phyloP scores from a whole-genome alignment of 1,139 yeast genomes.

The Debaryomycetaceae sp. region DNA sequence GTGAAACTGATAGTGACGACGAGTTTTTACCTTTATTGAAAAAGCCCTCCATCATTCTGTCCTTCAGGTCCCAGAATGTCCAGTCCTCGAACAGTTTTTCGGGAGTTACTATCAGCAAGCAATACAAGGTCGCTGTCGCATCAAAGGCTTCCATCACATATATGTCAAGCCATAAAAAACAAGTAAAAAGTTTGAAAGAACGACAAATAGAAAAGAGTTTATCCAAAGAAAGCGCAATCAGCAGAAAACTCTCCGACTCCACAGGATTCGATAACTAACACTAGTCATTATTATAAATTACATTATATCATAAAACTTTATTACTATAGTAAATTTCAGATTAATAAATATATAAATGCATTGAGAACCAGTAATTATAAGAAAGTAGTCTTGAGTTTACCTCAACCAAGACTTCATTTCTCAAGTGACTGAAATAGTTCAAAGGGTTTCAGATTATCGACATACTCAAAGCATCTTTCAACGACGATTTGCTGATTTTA shows the following conservation, averaged over 20 bases:
- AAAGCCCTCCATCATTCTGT: constrained; percentile 46
- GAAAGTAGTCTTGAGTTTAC: constrained; percentile 1
- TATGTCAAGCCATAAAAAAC: constrained; percentile 35
- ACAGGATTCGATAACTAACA: constrained; percentile 19
- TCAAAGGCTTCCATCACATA: constrained; percentile 59
- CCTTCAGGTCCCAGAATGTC: constrained; percentile 41
- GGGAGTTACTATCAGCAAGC: constrained; percentile 56
- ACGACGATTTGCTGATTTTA: constrained; percentile 29
- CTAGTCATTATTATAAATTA: constrained; percentile 1
- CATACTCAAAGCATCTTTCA: constrained; percentile 34
- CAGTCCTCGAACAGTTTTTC: constrained; percentile 40
- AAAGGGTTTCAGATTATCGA: too few relatives aligned
- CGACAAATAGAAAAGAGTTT: constrained; percentile 27
- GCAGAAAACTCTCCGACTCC: constrained; percentile 14
- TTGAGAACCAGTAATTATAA: constrained; percentile 4
- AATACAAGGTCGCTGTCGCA: constrained; percentile 55
- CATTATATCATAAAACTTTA: too few relatives aligned
- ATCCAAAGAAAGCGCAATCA: constrained; percentile 16
- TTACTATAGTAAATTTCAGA: too few relatives aligned
- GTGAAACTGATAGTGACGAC: constrained; percentile 29
- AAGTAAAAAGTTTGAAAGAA: constrained; percentile 26
- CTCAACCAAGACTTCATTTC: constrained; percentile 4
- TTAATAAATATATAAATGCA: constrained; percentile 1
- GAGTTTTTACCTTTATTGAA: constrained; percentile 37
- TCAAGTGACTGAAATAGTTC: too few relatives aligned